phyloP scores from a whole-genome alignment of 768 basidiomycete species.

The Podaxis sp. region DNA sequence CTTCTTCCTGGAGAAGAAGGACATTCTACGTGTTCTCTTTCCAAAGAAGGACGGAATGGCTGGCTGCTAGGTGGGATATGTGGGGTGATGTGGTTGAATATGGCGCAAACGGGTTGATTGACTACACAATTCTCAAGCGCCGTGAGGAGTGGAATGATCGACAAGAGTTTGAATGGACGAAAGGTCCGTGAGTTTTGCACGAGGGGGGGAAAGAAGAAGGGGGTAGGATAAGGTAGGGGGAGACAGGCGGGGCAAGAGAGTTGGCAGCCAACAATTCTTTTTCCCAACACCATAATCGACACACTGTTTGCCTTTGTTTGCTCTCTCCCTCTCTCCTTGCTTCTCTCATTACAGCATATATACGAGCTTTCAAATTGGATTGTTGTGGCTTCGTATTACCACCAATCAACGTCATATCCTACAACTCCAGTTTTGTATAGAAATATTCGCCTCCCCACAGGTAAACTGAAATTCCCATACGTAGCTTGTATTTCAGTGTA shows the following conservation, averaged over 20 bases:
- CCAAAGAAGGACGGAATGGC: slow-evolving; percentile 69
- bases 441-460: background rate
- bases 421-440: background rate
- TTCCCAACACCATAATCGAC: slow-evolving; percentile 13
- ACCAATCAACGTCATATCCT: background rate
- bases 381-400: background rate
- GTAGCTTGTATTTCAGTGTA: background rate
- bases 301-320: slow-evolving; percentile 2
- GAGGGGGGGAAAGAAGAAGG: background rate
- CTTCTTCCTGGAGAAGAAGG: slow-evolving; percentile 92
- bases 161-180: slow-evolving; percentile 7
- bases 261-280: slow-evolving; percentile 4
- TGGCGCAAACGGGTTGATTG: background rate
- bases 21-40: slow-evolving; percentile 67
- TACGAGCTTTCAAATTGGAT: background rate
- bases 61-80: slow-evolving; percentile 24
- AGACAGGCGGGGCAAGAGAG: slow-evolving; percentile 7
- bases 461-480: background rate
- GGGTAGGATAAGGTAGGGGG: background rate
- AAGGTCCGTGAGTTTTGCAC: slow-evolving; percentile 2
- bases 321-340: background rate
- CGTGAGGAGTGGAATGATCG: slow-evolving; percentile 1
- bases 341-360: background rate
- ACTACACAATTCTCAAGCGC: background rate
- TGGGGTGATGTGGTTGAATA: slow-evolving; percentile 7